Percentiles rank a stretch among this genome's conserved stretches.
Conservation (phyloP, 257 asterid species). For the Nicotiana tabacum region DNA sequence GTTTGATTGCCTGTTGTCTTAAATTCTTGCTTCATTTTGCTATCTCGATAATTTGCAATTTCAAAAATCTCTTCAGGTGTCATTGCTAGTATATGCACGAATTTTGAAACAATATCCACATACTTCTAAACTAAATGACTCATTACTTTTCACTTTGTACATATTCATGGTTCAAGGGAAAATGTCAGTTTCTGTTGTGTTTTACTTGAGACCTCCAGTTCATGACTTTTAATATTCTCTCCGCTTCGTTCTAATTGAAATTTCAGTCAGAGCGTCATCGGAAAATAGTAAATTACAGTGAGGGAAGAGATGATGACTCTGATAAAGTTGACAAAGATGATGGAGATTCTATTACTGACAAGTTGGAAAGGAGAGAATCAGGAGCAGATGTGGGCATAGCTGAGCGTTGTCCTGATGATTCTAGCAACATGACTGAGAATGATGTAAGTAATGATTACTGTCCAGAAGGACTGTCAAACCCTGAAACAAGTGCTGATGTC, state of each 20-base stretch:
- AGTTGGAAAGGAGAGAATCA: constrained; percentile 17
- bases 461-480: background rate
- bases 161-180: background rate
- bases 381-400: constrained; percentile 16
- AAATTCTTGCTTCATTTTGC: background rate
- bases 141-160: background rate
- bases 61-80: background rate
- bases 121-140: background rate
- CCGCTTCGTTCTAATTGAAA: background rate
- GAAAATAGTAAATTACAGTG: constrained; percentile 52
- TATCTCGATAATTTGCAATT: background rate
- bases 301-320: constrained; percentile 28
- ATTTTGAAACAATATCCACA: background rate
- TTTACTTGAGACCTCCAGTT: background rate
- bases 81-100: background rate
- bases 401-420: constrained; percentile 12
- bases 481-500: constrained; percentile 13
- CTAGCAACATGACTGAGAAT: constrained; percentile 15
- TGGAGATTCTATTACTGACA: constrained; percentile 19
- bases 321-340: constrained; percentile 22
- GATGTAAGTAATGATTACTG: background rate
- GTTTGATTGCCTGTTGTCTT: background rate
- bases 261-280: constrained; percentile 66
- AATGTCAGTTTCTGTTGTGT: background rate
- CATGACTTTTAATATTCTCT: background rate